These are phyloP conservation scores for Dioszegia crocea DNA, from an alignment of 768 basidiomycete genomes.

Conservation along the genomic window DNA sequence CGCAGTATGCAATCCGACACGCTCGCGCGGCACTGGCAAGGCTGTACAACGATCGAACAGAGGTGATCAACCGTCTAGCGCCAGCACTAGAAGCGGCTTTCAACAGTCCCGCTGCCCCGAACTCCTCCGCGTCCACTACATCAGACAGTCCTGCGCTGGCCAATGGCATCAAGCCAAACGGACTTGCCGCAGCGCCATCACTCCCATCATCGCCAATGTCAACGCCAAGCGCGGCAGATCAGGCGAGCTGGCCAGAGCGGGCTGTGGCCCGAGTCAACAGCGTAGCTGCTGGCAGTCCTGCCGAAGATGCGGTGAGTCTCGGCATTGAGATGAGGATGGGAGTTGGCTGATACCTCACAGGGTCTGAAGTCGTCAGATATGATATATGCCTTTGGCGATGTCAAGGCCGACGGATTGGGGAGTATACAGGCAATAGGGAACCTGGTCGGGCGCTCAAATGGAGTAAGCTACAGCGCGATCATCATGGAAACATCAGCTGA, in stretches of 20 bases:
- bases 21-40: conserved; percentile 69
- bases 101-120: conserved; percentile 21
- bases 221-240: neutral
- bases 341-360: conserved; percentile 8
- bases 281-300: conserved; percentile 76
- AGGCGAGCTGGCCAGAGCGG: conserved; percentile 14
- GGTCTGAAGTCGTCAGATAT: conserved; percentile 22
- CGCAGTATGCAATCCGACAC: conserved; percentile 45
- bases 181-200: neutral
- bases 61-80: conserved; percentile 64
- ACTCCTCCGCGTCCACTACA: conserved; percentile 43
- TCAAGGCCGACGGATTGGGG: conserved; percentile 63
- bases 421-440: conserved; percentile 67
- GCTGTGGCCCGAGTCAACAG: conserved; percentile 74
- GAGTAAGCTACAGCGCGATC: conserved; percentile 55
- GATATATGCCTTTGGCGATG: conserved; percentile 53
- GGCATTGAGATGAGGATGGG: neutral
- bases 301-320: conserved; percentile 67
- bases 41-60: conserved; percentile 70
- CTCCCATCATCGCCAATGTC: neutral
- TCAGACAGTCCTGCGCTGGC: conserved; percentile 9
- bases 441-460: conserved; percentile 71
- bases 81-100: conserved; percentile 68
- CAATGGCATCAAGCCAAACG: conserved; percentile 13
- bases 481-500: neutral